These are phyloP conservation scores for Raffaelea albimanens DNA, from an alignment of 2,329 filamentous ascomycete genomes.

Conservation along the genomic window DNA sequence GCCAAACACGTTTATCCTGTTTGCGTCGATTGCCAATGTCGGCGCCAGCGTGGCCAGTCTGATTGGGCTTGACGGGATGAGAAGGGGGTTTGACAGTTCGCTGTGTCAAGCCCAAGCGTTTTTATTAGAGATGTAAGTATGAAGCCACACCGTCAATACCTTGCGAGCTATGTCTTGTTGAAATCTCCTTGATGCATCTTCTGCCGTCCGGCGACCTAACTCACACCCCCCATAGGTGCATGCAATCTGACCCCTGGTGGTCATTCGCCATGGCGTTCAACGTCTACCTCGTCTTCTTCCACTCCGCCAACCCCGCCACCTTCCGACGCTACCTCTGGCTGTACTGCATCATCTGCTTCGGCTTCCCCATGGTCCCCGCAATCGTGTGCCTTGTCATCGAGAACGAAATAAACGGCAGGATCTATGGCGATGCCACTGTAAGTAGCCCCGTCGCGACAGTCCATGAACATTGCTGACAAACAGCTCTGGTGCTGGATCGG, in stretches of 20 bases:
- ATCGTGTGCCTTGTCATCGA: slow-evolving; percentile 53
- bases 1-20: slow-evolving; percentile 53
- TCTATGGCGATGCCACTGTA: slow-evolving; percentile 51
- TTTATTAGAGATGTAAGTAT: slow-evolving; percentile 55
- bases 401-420: slow-evolving; percentile 22
- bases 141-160: no score
- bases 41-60: slow-evolving; percentile 57
- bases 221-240: slow-evolving; percentile 53
- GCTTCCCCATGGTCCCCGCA: slow-evolving; percentile 58
- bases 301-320: slow-evolving; percentile 51
- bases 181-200: background rate
- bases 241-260: slow-evolving; percentile 69
- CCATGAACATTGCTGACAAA: no score
- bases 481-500: slow-evolving; percentile 57
- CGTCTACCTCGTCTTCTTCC: slow-evolving; percentile 62
- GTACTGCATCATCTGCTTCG: slow-evolving; percentile 63
- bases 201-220: slow-evolving; percentile 23
- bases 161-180: no score
- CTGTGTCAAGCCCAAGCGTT: slow-evolving; percentile 56
- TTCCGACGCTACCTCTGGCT: slow-evolving; percentile 65
- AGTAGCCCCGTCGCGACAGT: slow-evolving; percentile 17
- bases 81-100: slow-evolving; percentile 38
- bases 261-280: slow-evolving; percentile 76
- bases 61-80: slow-evolving; percentile 58
- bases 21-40: slow-evolving; percentile 50